These are phyloP conservation scores for Monosporozyma unispora DNA, from an alignment of 805 yeast species.

Conservation along the genomic window DNA sequence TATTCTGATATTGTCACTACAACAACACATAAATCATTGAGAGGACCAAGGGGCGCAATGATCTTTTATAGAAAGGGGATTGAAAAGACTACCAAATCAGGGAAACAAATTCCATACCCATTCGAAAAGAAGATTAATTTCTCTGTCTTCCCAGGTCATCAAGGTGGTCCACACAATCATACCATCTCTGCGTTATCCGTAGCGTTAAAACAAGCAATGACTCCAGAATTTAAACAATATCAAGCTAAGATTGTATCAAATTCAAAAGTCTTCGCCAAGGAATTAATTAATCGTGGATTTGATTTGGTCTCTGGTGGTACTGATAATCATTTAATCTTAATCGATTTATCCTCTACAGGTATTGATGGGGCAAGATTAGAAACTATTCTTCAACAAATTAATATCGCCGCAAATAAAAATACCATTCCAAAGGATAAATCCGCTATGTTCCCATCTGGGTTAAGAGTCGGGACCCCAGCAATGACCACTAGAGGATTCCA, in stretches of 20 bases:
- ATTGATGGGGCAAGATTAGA: slow-evolving; percentile 97
- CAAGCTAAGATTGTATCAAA: slow-evolving; percentile 76
- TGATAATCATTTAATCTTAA: slow-evolving; percentile 84
- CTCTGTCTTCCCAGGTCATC: slow-evolving; percentile 98
- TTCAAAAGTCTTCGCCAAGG: slow-evolving; percentile 67
- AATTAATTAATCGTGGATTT: slow-evolving; percentile 55
- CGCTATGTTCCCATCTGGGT: slow-evolving; percentile 92
- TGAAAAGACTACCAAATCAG: slow-evolving; percentile 71
- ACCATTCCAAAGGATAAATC: slow-evolving; percentile 95
- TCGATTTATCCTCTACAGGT: slow-evolving; percentile 63
- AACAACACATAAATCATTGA: slow-evolving; percentile 92
- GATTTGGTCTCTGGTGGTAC: slow-evolving; percentile 87
- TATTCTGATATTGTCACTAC: slow-evolving; percentile 95
- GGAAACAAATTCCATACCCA: slow-evolving; percentile 78
- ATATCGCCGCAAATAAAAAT: slow-evolving; percentile 93
- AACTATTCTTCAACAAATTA: slow-evolving; percentile 76
- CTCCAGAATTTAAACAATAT: slow-evolving; percentile 82
- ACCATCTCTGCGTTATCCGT: slow-evolving; percentile 94
- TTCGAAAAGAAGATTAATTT: slow-evolving; percentile 88
- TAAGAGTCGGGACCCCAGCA: slow-evolving; percentile 97
- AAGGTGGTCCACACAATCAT: slow-evolving; percentile 99
- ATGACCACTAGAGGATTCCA: slow-evolving; percentile 95
- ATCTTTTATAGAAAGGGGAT: slow-evolving; percentile 94
- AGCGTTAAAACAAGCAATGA: slow-evolving; percentile 83
- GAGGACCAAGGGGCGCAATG: slow-evolving; percentile 99